A percentile compares a stretch with the other conserved stretches of the same genome.
These are phyloP conservation scores for Talaromyces thailandensis DNA, from an alignment of 495 filamentous ascomycete species.

Conservation along the genomic window DNA sequence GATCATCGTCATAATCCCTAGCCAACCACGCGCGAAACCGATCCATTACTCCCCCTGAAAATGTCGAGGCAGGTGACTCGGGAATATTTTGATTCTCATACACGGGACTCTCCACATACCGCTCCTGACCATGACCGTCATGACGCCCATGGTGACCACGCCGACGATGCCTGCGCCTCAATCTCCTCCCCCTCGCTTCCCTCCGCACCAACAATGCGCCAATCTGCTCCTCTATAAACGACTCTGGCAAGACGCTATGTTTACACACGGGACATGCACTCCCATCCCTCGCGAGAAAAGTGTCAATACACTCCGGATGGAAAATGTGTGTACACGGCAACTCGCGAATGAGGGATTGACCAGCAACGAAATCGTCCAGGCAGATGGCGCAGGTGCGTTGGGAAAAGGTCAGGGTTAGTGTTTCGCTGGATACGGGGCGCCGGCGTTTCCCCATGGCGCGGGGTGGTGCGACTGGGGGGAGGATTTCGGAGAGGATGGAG, in stretches of 20 bases:
- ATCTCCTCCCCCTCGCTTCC: conserved; percentile 39
- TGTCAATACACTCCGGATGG: conserved; percentile 81
- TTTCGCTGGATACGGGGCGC: background rate
- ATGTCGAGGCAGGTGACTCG: background rate
- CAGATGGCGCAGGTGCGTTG: conserved; percentile 81
- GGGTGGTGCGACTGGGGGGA: conserved; percentile 20
- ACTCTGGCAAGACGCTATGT: conserved; percentile 56
- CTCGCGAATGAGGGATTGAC: conserved; percentile 63
- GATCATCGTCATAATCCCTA: background rate
- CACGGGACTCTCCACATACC: background rate
- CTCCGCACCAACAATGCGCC: conserved; percentile 79
- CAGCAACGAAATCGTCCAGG: conserved; percentile 66
- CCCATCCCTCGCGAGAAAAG: conserved; percentile 59
- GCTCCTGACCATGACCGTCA: background rate
- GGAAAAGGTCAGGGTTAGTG: conserved; percentile 36
- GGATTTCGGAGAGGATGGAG: conserved; percentile 14
- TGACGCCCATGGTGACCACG: background rate
- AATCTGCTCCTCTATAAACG: conserved; percentile 54
- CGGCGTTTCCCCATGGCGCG: conserved; percentile 6
- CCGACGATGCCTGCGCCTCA: background rate
- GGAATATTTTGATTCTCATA: background rate
- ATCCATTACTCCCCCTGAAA: background rate
- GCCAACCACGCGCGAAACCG: background rate
- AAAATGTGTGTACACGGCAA: conserved; percentile 86
- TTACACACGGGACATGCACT: conserved; percentile 88